Evolutionary conservation across 176 grass and related monocot species (phyloP), one percentile per base, ranked within the genome.

Genomic region (Melocanna baccifera): DNA sequence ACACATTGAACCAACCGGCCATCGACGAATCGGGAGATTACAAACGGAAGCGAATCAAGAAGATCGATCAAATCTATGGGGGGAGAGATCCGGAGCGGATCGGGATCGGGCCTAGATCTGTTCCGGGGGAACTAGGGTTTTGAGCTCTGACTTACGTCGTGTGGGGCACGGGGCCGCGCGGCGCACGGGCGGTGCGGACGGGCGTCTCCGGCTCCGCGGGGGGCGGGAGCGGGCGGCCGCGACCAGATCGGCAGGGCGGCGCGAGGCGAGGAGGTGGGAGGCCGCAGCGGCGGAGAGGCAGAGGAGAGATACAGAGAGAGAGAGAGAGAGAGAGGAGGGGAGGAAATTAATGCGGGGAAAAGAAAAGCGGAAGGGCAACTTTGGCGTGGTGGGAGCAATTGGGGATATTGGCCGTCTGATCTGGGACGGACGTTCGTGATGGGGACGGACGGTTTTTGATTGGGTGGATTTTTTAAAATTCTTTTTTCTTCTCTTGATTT

Each of bases 291-390:
- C 28, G 85, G 69, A 52, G 53, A 15, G 57, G 7, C 2, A 23
- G 71, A 30, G 52, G 50, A 65, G 39, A 14, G 53, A 5, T 51
- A 12, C 30, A 8, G 34, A 14, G 87, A 14, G 48, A 7, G 30
- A 50, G 16, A 20, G 7, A 28, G 48, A 16, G n/a, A n/a, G n/a
- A n/a, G 16, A 8, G 25, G 26, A 40, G 36, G 75, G 6, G 83
- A 28, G 79, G 84, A 87, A 90, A 87, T 86, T 79, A 79, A 83
- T 86, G 82, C 39, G 79, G 46, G 57, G 57, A 81, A 83, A 82
- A 78, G 72, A 73, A 90, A 82, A 66, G 48, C 20, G 6, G 26
- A 40, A 76, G 74, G 59, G 75, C 48, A 73, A 74, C 67, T 86
- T 78, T 32, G 79, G 56, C 57, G 64, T 46, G 83, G 63, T 76